These are phyloP conservation scores for Curvularia lunata DNA, from an alignment of 2,329 filamentous ascomycete genomes.

Conservation along the genomic window DNA sequence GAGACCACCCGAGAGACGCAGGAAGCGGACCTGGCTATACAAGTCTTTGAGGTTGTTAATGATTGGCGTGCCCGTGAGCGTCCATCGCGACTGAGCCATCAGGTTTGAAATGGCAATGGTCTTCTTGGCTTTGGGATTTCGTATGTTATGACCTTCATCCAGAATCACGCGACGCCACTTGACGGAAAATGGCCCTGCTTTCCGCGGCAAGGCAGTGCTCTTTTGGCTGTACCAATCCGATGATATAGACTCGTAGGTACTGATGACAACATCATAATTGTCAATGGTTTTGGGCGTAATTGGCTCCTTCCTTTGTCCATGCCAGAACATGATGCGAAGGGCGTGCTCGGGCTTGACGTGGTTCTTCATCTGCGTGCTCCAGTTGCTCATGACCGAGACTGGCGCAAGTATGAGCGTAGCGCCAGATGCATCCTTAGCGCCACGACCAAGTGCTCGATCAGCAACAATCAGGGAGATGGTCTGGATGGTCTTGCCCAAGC, in stretches of 20 bases:
- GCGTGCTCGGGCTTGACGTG: conserved; percentile 71
- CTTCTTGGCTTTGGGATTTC: conserved; percentile 76
- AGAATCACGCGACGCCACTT: conserved; percentile 72
- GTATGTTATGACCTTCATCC: conserved; percentile 67
- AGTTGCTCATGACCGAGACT: conserved; percentile 88
- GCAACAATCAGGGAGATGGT: conserved; percentile 79
- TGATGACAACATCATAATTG: conserved; percentile 78
- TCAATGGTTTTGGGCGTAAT: conserved; percentile 63
- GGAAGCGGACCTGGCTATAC: conserved; percentile 78
- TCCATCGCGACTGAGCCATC: conserved; percentile 76
- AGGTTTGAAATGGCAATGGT: conserved; percentile 72
- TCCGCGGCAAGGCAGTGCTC: conserved; percentile 40
- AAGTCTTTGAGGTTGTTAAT: conserved; percentile 83
- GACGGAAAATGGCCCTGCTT: conserved; percentile 62
- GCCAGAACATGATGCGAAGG: conserved; percentile 75
- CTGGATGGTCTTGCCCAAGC: conserved; percentile 86
- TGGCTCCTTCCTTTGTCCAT: conserved; percentile 64
- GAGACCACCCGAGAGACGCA: conserved; percentile 76
- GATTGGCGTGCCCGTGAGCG: conserved; percentile 67
- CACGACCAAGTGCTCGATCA: conserved; percentile 49
- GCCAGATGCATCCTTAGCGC: conserved; percentile 25
- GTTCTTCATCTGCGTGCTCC: conserved; percentile 77
- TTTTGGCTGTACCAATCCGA: conserved; percentile 65
- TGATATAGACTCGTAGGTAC: conserved; percentile 79
- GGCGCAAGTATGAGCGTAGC: conserved; percentile 84